Evolutionary conservation across 768 basidiomycete genomes (phyloP).

Genomic region (Mycena vulgaris): DNA sequence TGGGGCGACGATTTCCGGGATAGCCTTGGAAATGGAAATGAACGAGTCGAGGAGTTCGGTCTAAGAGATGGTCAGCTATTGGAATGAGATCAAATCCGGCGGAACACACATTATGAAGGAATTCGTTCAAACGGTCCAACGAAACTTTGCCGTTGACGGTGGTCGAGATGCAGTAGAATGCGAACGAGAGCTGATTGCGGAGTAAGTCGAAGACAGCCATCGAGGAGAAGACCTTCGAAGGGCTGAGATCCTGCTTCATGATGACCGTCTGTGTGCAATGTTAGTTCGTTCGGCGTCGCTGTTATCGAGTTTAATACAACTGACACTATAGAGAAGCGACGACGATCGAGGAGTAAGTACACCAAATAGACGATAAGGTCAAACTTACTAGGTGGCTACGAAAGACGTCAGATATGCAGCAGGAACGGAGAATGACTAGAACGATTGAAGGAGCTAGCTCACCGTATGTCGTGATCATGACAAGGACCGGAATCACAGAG

Average conservation of each 20-base stretch:
- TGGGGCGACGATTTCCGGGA: slow-evolving; percentile 19
- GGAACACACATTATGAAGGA: slow-evolving; percentile 55
- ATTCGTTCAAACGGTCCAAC: slow-evolving; percentile 66
- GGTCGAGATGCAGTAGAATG: slow-evolving; percentile 46
- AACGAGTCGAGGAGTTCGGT: slow-evolving; percentile 66
- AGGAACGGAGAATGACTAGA: background rate
- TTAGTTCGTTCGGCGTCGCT: background rate
- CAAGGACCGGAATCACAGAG: slow-evolving; percentile 70
- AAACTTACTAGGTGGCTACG: slow-evolving; percentile 33
- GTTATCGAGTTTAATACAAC: background rate
- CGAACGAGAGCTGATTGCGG: slow-evolving; percentile 63
- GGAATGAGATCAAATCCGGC: background rate
- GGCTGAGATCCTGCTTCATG: slow-evolving; percentile 57
- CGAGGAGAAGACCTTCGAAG: slow-evolving; percentile 65
- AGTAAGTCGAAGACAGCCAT: slow-evolving; percentile 77
- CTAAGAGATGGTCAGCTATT: slow-evolving; percentile 39
- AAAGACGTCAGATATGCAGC: background rate
- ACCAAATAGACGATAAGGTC: background rate
- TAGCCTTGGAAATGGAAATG: slow-evolving; percentile 46
- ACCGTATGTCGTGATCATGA: slow-evolving; percentile 77
- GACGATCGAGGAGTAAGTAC: background rate
- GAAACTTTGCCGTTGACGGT: slow-evolving; percentile 71
- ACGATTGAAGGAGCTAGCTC: too few species aligned
- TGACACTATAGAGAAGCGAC: slow-evolving; percentile 29
- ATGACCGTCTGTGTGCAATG: slow-evolving; percentile 50